Evolutionary conservation across 2,329 filamentous ascomycete species (phyloP).

Genomic region (Fusarium sulawesiense): DNA sequence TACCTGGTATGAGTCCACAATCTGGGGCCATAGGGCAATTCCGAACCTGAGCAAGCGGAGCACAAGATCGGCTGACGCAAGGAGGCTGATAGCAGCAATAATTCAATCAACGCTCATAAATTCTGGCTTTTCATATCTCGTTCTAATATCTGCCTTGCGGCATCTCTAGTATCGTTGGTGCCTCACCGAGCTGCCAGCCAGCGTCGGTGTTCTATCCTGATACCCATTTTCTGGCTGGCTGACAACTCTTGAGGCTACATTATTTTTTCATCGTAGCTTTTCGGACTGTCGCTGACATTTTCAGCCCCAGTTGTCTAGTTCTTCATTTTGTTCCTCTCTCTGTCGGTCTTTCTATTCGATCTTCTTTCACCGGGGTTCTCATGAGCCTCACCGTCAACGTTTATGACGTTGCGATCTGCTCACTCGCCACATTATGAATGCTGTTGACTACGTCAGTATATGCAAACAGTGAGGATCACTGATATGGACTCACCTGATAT

Average conservation of each 20-base stretch:
- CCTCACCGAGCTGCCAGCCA: slow-evolving; percentile 71
- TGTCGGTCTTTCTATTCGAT: slow-evolving; percentile 74
- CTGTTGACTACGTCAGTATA: slow-evolving; percentile 7
- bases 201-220: slow-evolving; percentile 67
- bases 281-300: slow-evolving; percentile 76
- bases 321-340: slow-evolving; percentile 74
- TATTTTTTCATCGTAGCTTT: slow-evolving; percentile 64
- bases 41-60: not conserved
- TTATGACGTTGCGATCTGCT: slow-evolving; percentile 64
- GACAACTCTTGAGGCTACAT: slow-evolving; percentile 70
- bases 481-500: slow-evolving; percentile 26
- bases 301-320: slow-evolving; percentile 72
- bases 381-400: slow-evolving; percentile 71
- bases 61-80: not conserved
- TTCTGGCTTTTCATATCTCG: slow-evolving; percentile 47
- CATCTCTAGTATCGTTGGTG: slow-evolving; percentile 67
- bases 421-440: slow-evolving; percentile 25
- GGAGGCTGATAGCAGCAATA: slow-evolving; percentile 2
- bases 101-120: slow-evolving; percentile 23
- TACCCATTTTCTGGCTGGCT: slow-evolving; percentile 66
- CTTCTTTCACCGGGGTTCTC: slow-evolving; percentile 72
- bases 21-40: slow-evolving; percentile 1
- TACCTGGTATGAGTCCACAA: slow-evolving; percentile 2
- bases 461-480: not conserved
- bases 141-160: slow-evolving; percentile 72